Conservation (phyloP, 2,329 filamentous ascomycete species). For the Aureobasidium sp. region DNA sequence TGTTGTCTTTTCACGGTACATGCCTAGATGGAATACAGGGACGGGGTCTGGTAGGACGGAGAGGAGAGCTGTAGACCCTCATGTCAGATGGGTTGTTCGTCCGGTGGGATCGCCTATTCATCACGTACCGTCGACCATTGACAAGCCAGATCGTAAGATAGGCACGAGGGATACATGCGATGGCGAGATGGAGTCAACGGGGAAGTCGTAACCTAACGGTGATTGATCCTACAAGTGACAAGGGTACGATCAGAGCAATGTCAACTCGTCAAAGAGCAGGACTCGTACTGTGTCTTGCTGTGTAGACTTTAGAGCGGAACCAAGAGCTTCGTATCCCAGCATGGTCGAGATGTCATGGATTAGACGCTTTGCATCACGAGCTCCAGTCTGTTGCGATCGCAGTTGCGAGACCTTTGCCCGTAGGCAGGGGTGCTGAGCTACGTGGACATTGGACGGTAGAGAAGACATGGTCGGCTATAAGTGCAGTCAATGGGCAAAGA, state of each 20-base stretch:
- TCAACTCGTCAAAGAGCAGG: constrained; percentile 46
- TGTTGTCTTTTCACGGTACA: constrained; percentile 84
- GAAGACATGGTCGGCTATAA: constrained; percentile 19
- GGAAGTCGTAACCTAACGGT: constrained; percentile 70
- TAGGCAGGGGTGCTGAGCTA: constrained; percentile 81
- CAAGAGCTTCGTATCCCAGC: constrained; percentile 74
- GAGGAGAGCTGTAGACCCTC: constrained; percentile 77
- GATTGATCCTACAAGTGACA: constrained; percentile 52
- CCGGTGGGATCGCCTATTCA: too few relatives aligned
- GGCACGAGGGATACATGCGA: constrained; percentile 73
- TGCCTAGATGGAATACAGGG: constrained; percentile 85
- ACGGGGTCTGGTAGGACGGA: constrained; percentile 73
- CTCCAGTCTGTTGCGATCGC: constrained; percentile 61
- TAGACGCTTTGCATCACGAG: constrained; percentile 71
- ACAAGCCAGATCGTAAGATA: constrained; percentile 84
- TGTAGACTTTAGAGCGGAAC: constrained; percentile 50
- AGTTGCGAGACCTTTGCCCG: constrained; percentile 84
- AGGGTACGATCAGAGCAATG: neutral
- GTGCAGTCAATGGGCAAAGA: neutral
- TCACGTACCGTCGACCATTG: constrained; percentile 79
- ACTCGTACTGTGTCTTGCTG: constrained; percentile 47
- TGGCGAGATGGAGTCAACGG: constrained; percentile 56
- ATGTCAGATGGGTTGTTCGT: too few relatives aligned
- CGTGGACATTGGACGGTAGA: constrained; percentile 55
- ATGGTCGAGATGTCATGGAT: constrained; percentile 83